These are phyloP conservation scores for Nidularia sp. DNA, from an alignment of 768 basidiomycete genomes.

Conservation along the genomic window DNA sequence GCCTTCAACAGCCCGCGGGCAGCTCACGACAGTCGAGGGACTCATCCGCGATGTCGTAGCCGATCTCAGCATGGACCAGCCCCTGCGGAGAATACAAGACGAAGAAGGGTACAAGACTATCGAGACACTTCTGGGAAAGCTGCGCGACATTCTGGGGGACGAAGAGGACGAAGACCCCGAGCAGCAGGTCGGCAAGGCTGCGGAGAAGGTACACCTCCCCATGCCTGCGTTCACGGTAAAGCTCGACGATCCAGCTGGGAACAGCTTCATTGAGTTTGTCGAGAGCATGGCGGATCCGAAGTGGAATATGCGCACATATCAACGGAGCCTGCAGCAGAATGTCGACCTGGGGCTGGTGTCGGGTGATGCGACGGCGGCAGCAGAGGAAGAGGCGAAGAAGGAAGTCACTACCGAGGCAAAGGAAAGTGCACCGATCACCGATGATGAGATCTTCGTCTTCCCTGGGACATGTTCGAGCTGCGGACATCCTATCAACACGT, in stretches of 20 bases:
- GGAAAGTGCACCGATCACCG: constrained; percentile 32
- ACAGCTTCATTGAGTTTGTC: constrained; percentile 92
- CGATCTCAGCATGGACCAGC: constrained; percentile 81
- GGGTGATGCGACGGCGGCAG: constrained; percentile 35
- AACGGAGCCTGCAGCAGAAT: constrained; percentile 78
- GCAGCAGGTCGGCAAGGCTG: constrained; percentile 27
- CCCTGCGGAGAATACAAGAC: constrained; percentile 76
- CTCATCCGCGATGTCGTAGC: constrained; percentile 77
- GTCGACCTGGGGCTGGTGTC: constrained; percentile 72
- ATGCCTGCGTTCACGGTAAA: constrained; percentile 76
- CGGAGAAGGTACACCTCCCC: constrained; percentile 37
- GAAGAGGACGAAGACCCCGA: constrained; percentile 49
- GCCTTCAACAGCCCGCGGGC: constrained; percentile 77
- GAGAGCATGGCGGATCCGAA: constrained; percentile 87
- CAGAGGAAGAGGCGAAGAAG: constrained; percentile 3
- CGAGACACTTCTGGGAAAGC: constrained; percentile 62
- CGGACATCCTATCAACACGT: constrained; percentile 74
- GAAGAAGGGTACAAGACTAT: constrained; percentile 71
- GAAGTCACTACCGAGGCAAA: constrained; percentile 10
- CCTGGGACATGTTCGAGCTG: constrained; percentile 88
- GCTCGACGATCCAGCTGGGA: constrained; percentile 91
- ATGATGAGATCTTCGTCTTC: constrained; percentile 90
- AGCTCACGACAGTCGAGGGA: constrained; percentile 96
- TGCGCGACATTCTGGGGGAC: constrained; percentile 62
- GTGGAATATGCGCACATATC: constrained; percentile 86